These are phyloP conservation scores for Saprolegnia parasitica DNA, from an alignment of 352 stramenopile genomes.

Conservation along the genomic window DNA sequence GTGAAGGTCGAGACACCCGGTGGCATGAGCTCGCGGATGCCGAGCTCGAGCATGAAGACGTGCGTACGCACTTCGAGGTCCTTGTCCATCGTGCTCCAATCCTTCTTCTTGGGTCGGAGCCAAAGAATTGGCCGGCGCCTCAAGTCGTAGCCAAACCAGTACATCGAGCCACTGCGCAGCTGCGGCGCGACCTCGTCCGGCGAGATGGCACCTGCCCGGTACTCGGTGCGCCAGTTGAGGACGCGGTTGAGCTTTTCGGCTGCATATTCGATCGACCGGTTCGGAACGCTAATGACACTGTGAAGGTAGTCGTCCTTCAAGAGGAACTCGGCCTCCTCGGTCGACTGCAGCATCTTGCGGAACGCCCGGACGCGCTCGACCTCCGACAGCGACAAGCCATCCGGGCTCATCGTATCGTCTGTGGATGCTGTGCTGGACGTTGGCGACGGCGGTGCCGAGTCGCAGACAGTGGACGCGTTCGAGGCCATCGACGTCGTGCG, in stretches of 20 bases:
- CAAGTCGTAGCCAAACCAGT: conserved; percentile 70
- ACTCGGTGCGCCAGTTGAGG: conserved; percentile 46
- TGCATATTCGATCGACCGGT: conserved; percentile 50
- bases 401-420: not conserved
- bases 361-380: conserved; percentile 7
- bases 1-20: conserved; percentile 54
- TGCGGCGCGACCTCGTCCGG: conserved; percentile 45
- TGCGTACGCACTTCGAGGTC: conserved; percentile 52
- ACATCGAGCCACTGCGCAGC: conserved; percentile 52
- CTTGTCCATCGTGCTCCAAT: conserved; percentile 54
- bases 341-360: conserved; percentile 18
- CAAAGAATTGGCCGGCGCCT: conserved; percentile 60
- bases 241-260: conserved; percentile 56
- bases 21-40: conserved; percentile 50
- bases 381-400: not conserved
- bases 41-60: conserved; percentile 54
- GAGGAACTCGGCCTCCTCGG: conserved; percentile 8
- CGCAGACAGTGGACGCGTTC: not conserved
- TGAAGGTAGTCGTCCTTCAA: conserved; percentile 59
- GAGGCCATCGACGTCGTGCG: not conserved
- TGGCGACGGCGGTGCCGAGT: not conserved
- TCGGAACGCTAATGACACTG: conserved; percentile 53
- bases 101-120: conserved; percentile 54
- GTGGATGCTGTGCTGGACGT: not conserved
- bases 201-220: conserved; percentile 37